Evolutionary conservation across 73 alveolate species (phyloP).

Genomic region (Tetrahymena borealis): DNA sequence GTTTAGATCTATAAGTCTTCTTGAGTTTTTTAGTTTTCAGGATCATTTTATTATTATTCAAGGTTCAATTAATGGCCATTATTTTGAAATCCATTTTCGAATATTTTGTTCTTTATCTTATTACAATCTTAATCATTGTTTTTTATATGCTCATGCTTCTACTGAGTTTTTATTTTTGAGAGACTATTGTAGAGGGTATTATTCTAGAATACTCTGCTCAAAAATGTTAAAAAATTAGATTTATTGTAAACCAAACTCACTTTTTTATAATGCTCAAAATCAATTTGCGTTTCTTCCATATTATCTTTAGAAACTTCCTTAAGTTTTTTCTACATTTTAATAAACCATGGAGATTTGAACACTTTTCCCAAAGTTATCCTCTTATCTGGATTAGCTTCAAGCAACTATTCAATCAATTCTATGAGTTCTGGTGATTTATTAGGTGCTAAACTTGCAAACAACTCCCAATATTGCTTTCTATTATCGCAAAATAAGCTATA

Average conservation of each 20-base stretch:
- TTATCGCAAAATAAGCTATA: neutral
- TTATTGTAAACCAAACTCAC: neutral
- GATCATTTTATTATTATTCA: too few relatives aligned
- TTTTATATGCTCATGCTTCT: neutral
- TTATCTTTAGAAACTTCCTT: neutral
- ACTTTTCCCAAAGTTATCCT: neutral
- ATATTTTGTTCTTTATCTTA: neutral
- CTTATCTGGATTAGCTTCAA: neutral
- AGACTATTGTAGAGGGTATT: neutral
- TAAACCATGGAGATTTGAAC: neutral
- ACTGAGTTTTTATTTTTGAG: neutral
- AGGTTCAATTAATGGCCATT: too few relatives aligned
- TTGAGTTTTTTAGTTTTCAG: too few relatives aligned
- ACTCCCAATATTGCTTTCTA: neutral
- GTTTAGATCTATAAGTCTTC: too few relatives aligned
- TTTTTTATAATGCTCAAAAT: neutral
- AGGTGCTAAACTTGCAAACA: neutral
- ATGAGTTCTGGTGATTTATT: neutral
- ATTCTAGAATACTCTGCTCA: neutral
- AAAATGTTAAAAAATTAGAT: neutral
- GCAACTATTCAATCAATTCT: neutral
- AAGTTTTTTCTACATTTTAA: neutral
- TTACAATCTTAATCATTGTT: neutral
- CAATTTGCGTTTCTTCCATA: neutral
- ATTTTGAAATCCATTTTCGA: too few relatives aligned